Percentiles rank a stretch among this genome's conserved stretches.
Evolutionary conservation across 2,329 filamentous ascomycete genomes (phyloP).

Genomic region (Trichothecium sympodiale): DNA sequence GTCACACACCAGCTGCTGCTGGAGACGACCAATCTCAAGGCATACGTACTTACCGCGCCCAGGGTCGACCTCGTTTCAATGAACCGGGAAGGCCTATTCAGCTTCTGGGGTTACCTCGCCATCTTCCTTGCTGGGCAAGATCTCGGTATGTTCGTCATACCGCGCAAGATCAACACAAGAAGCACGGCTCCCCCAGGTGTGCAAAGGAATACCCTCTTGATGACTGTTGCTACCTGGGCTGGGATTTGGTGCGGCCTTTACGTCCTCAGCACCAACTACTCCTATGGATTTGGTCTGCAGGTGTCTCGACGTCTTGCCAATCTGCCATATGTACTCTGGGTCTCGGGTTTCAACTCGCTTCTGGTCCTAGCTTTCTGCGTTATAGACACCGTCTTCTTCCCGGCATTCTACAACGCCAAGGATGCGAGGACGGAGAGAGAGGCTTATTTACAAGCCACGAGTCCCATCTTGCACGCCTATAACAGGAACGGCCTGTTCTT

Average conservation of each 20-base stretch:
- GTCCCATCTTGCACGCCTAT: slow-evolving; percentile 67
- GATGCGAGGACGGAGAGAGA: slow-evolving; percentile 48
- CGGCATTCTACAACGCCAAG: slow-evolving; percentile 50
- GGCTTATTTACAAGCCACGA: slow-evolving; percentile 60
- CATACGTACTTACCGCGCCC: slow-evolving; percentile 72
- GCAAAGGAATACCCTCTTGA: slow-evolving; percentile 47
- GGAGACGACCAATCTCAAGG: slow-evolving; percentile 67
- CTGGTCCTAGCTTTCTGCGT: slow-evolving; percentile 70
- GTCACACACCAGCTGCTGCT: slow-evolving; percentile 64
- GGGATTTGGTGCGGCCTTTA: slow-evolving; percentile 61
- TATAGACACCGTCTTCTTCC: slow-evolving; percentile 71
- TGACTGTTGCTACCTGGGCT: slow-evolving; percentile 54
- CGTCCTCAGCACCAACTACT: slow-evolving; percentile 53
- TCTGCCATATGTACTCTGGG: slow-evolving; percentile 86
- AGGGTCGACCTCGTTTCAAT: slow-evolving; percentile 70
- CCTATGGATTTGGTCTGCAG: slow-evolving; percentile 58
- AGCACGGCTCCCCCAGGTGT: slow-evolving; percentile 28
- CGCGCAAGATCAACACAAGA: slow-evolving; percentile 37
- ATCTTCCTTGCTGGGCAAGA: slow-evolving; percentile 89
- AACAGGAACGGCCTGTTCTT: slow-evolving; percentile 81
- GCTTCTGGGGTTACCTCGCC: slow-evolving; percentile 83
- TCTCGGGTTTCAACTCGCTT: slow-evolving; percentile 79
- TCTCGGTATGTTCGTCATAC: slow-evolving; percentile 69
- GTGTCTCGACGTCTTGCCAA: slow-evolving; percentile 89
- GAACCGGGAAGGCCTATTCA: slow-evolving; percentile 94